Evolutionary conservation across 257 asterid species (phyloP).

Genomic region (Plantago elongata): DNA sequence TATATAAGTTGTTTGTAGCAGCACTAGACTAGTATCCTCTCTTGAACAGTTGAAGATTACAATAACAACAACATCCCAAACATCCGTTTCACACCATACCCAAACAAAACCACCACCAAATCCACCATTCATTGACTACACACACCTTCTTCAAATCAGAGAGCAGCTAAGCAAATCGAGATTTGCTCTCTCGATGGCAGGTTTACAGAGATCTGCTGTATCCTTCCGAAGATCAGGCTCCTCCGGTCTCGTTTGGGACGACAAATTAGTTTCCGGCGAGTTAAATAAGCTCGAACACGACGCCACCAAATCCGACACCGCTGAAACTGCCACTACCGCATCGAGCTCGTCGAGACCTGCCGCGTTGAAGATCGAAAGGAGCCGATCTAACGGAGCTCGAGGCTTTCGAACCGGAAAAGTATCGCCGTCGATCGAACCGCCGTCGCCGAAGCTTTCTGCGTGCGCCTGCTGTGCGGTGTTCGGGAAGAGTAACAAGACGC

Average conservation of each 20-base stretch:
- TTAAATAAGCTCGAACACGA: not conserved
- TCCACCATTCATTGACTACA: too few relatives aligned
- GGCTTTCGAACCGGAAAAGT: slow-evolving; percentile 41
- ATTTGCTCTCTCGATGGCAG: not conserved
- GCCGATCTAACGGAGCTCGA: slow-evolving; percentile 46
- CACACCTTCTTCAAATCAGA: not conserved
- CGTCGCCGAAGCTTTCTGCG: slow-evolving; percentile 49
- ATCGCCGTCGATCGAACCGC: slow-evolving; percentile 42
- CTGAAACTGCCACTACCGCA: not conserved
- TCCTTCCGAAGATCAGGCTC: slow-evolving; percentile 9
- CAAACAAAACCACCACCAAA: too few relatives aligned
- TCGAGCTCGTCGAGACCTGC: slow-evolving; percentile 10
- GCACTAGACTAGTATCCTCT: too few relatives aligned
- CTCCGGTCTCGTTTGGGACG: slow-evolving; percentile 7
- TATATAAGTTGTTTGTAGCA: too few relatives aligned
- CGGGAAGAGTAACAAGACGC: slow-evolving; percentile 18
- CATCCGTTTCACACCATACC: too few relatives aligned
- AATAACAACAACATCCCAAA: too few relatives aligned
- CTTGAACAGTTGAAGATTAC: too few relatives aligned
- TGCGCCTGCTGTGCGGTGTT: slow-evolving; percentile 42
- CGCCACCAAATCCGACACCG: not conserved
- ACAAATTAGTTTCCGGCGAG: not conserved
- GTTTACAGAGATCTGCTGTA: slow-evolving; percentile 6
- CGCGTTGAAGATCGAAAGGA: slow-evolving; percentile 32
- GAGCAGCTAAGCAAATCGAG: too few relatives aligned